Base-by-base conservation (phyloP, 2,329 filamentous ascomycete species). In the Fusarium graminum region DNA sequence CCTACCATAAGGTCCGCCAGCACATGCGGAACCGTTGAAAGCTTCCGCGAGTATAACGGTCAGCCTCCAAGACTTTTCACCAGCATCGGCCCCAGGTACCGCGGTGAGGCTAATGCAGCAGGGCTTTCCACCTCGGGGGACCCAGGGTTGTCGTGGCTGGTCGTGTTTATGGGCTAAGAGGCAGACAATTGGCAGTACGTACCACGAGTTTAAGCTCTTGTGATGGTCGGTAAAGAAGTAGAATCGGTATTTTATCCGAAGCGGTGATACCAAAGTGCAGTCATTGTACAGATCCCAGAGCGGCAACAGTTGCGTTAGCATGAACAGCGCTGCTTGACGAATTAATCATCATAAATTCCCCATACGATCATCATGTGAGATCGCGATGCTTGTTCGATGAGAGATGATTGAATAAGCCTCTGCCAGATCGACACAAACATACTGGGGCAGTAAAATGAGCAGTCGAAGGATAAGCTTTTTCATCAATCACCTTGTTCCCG, bases 21-120 rank as follows among this genome's bases (percentile, higher is more conserved):
- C 54, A 61, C 50, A 51, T 28, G 30, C 68, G 68, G 70, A 68
- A 68, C 56, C 58, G 46, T 58, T 67, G 57, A 45, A 58, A 58
- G 60, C 50, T 71, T 71, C 70, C 70, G 70, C 66, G 66, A 61
- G 44, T 43, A 53, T 45, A 59, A 59, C 52, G 56, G 62, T 42
- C 52, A 65, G 59, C 50, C 52, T 52, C 45, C 50, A 46, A 46
- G 59, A 25, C 61, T 50, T 55, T 45, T 32, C 39, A 32, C 59
- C 63, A 70, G 65, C 59, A 53, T 65, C 64, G 63, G 56, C 60
- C 46, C 34, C 57, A 70, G 54, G 61, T 65, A 70, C 53, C 51
- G 44, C 54, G 25, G 19, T 26, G 50, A 62, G 57, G 67, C 69
- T 72, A 72, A 72, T 72, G 67, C 69, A 58, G 50, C 64, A 72